Evolutionary conservation across 2,329 filamentous ascomycete genomes (phyloP).

Genomic region (Aureobasidium sp.): DNA sequence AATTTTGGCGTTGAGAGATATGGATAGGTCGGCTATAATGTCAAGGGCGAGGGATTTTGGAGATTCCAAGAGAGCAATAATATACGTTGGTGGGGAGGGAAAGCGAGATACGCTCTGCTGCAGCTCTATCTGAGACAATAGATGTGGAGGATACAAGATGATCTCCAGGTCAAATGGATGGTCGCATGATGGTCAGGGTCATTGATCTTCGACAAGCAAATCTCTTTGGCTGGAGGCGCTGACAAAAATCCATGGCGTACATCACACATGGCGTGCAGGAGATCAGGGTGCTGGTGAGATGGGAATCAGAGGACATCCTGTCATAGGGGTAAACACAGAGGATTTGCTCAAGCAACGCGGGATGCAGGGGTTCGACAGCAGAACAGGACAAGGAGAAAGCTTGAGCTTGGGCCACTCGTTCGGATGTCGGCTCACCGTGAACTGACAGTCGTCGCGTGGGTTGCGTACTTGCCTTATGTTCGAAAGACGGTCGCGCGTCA

Average conservation of each 20-base stretch:
- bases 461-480: no score
- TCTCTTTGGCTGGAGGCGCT: not conserved
- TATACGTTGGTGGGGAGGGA: not conserved
- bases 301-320: not conserved
- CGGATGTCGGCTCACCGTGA: not conserved
- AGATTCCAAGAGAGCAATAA: not conserved
- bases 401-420: conserved; percentile 10
- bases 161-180: not conserved
- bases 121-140: not conserved
- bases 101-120: not conserved
- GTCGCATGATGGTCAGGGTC: not conserved
- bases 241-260: not conserved
- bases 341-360: not conserved
- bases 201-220: not conserved
- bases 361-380: not conserved
- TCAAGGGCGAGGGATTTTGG: not conserved
- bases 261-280: conserved; percentile 2
- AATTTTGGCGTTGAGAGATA: not conserved
- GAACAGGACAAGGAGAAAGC: not conserved
- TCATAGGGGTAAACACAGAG: conserved; percentile 5
- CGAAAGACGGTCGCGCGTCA: not conserved
- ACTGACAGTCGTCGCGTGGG: conserved; percentile 7
- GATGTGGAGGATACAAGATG: not conserved
- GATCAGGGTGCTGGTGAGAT: not conserved
- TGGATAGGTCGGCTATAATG: not conserved